A percentile compares a stretch with the other conserved stretches of the same genome.
Evolutionary conservation across 2,329 filamentous ascomycete species (phyloP).

Genomic region (Fusarium agapanthi): DNA sequence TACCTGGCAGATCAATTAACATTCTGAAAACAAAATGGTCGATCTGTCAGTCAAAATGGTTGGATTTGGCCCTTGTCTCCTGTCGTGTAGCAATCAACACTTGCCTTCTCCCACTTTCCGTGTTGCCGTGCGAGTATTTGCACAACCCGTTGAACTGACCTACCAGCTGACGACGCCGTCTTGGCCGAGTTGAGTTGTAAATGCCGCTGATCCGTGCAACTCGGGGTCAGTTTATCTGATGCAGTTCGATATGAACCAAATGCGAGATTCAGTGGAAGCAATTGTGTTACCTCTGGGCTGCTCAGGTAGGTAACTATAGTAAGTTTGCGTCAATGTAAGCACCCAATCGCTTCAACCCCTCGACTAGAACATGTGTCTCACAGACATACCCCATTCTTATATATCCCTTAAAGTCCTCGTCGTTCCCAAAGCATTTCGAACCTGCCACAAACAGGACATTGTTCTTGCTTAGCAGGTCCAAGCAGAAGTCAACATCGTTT

Average conservation of each 20-base stretch:
- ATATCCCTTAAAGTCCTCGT: constrained; percentile 74
- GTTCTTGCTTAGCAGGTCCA: constrained; percentile 71
- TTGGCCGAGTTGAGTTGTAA: constrained; percentile 32
- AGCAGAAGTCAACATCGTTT: constrained; percentile 77
- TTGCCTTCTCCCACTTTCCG: constrained; percentile 29
- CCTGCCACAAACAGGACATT: constrained; percentile 81
- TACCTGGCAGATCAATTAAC: constrained; percentile 29
- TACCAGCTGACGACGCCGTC: constrained; percentile 38
- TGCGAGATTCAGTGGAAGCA: neutral
- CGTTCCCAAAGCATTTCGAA: constrained; percentile 74
- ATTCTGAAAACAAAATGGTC: constrained; percentile 1
- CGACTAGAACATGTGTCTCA: constrained; percentile 72
- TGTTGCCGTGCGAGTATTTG: constrained; percentile 9
- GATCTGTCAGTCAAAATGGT: constrained; percentile 3
- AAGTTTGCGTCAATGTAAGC: constrained; percentile 48
- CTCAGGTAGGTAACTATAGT: neutral
- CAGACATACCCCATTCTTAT: constrained; percentile 81
- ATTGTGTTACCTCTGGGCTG: neutral
- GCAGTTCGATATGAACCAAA: constrained; percentile 4
- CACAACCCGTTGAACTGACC: constrained; percentile 1
- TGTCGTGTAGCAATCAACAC: constrained; percentile 25
- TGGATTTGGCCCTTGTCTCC: constrained; percentile 16
- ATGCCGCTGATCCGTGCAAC: constrained; percentile 33
- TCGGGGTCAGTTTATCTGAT: neutral
- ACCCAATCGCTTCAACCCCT: constrained; percentile 65